These are phyloP conservation scores for Alopecurus myosuroides DNA, from an alignment of 176 grass and related monocot species.

Conservation along the genomic window DNA sequence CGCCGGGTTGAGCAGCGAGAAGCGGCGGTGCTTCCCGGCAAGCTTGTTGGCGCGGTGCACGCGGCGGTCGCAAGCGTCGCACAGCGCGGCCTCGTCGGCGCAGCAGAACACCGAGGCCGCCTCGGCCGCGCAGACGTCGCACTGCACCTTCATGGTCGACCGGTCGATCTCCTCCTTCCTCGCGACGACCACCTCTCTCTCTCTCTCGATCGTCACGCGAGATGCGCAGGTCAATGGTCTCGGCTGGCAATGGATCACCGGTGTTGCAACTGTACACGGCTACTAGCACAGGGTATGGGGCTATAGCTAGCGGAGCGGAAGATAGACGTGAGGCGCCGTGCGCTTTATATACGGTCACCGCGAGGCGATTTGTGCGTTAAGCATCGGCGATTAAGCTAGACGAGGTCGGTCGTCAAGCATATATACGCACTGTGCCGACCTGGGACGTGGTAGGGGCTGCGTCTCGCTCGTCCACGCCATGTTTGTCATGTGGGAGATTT, in stretches of 20 bases:
- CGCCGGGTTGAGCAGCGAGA: constrained; percentile 60
- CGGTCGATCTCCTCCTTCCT: too few species aligned
- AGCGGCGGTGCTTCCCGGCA: constrained; percentile 66
- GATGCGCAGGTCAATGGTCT: constrained; percentile 29
- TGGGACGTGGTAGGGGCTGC: constrained; percentile 23
- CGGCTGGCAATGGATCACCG: not conserved
- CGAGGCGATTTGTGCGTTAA: constrained; percentile 18
- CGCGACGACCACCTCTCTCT: not conserved
- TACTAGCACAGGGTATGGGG: not conserved
- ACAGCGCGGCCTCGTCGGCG: constrained; percentile 83
- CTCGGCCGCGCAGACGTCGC: constrained; percentile 65
- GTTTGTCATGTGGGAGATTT: not conserved
- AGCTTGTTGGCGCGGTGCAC: constrained; percentile 80
- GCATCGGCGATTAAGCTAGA: constrained; percentile 16
- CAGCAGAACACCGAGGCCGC: constrained; percentile 89
- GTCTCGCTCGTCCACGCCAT: constrained; percentile 6
- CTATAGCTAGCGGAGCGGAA: not conserved
- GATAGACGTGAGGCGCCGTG: constrained; percentile 1
- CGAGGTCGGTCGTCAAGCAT: not conserved
- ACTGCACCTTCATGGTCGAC: constrained; percentile 68
- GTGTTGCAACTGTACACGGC: not conserved
- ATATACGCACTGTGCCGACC: constrained; percentile 25
- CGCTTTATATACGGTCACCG: constrained; percentile 22
- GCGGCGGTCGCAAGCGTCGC: constrained; percentile 62
- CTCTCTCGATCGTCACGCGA: not conserved